These are phyloP conservation scores for Trichomonas tenax DNA, from an alignment of 208 protist species.

Conservation along the genomic window DNA sequence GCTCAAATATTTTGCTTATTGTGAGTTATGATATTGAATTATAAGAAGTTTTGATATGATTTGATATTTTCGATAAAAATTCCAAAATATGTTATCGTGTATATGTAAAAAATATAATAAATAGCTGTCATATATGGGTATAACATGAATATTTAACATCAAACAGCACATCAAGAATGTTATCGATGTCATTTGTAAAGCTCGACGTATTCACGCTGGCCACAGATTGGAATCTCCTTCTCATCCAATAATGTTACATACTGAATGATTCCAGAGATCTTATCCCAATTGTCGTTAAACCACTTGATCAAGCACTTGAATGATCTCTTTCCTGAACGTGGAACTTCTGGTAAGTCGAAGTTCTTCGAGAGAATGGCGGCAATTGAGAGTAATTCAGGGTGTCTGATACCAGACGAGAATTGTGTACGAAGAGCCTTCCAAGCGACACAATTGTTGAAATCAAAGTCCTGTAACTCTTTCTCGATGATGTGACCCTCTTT, in stretches of 20 bases:
- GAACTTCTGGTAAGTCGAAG: background rate
- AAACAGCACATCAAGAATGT: too few species aligned
- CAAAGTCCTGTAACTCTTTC: background rate
- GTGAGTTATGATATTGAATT: too few species aligned
- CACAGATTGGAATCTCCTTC: background rate
- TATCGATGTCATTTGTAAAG: background rate
- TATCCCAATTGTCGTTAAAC: conserved; percentile 13
- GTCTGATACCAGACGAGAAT: background rate
- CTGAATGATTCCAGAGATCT: background rate
- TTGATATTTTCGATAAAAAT: too few species aligned
- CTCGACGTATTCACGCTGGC: background rate
- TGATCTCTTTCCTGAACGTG: background rate
- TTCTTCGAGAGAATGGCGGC: background rate
- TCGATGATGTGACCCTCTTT: background rate
- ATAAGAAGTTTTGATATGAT: too few species aligned
- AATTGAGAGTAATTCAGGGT: background rate
- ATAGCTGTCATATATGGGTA: too few species aligned
- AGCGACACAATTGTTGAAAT: background rate
- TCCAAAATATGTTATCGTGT: too few species aligned
- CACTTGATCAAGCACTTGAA: background rate
- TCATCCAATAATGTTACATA: background rate
- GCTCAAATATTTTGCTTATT: too few species aligned
- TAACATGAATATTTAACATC: too few species aligned
- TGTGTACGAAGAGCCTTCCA: background rate
- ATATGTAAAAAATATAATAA: too few species aligned